Percentiles rank a stretch among this genome's conserved stretches.
Conservation (phyloP, 139 green algal species). For the Chlamydomonas urium region DNA sequence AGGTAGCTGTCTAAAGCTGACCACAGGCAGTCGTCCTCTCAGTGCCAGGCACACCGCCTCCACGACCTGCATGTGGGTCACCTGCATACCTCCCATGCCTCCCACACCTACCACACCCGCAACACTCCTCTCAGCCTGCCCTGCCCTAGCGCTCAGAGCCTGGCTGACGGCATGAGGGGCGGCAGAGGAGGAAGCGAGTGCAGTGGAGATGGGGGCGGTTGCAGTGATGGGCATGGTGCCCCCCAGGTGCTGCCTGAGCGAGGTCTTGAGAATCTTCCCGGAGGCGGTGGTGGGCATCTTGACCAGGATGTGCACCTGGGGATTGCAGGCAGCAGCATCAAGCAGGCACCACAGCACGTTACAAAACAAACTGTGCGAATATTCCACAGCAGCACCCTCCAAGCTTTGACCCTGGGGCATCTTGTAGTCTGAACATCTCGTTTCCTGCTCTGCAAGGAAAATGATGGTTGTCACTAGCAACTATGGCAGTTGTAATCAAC, state of each 20-base stretch:
- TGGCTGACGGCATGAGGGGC: background rate
- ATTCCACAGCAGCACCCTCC: no score
- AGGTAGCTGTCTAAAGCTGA: no score
- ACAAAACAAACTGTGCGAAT: no score
- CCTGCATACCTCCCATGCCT: constrained; percentile 30
- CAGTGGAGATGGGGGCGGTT: background rate
- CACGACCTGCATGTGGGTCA: no score
- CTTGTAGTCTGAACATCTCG: no score
- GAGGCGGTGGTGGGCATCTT: constrained; percentile 70
- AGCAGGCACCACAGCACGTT: background rate
- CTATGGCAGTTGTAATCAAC: no score
- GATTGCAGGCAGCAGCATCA: background rate
- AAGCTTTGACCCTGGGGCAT: no score
- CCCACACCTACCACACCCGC: constrained; percentile 92
- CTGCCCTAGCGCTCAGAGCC: background rate
- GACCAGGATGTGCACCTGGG: constrained; percentile 58
- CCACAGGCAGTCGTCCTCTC: no score
- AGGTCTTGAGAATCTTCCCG: constrained; percentile 81
- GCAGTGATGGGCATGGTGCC: background rate
- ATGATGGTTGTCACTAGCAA: no score
- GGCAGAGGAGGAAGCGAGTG: background rate
- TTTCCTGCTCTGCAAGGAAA: no score
- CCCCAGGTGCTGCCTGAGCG: constrained; percentile 34
- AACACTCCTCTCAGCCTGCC: background rate
- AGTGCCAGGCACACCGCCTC: no score